Base-by-base conservation (phyloP, 768 basidiomycete species). In the Lentinula sp. region DNA sequence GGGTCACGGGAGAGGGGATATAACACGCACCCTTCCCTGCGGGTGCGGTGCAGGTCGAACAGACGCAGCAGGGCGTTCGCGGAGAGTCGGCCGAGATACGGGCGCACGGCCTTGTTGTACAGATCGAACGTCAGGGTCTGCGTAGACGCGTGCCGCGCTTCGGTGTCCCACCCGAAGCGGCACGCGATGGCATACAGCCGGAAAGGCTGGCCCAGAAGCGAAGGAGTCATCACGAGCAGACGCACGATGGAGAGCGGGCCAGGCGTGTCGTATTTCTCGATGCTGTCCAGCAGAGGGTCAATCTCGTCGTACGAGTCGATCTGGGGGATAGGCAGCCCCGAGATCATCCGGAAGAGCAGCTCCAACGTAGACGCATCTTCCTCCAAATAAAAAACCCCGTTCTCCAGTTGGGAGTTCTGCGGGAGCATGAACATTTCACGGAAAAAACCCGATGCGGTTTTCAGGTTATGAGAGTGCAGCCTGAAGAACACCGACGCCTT, bases 231-330 rank as follows among this genome's bases (percentile, higher is more conserved):
- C 57, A 83, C 73, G n/a, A 83, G 76, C 37, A 84, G 79, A 42
- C 84, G 84, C 54, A 87, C 70, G 64, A 87, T 79, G 6, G 84
- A 85, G 61, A 77, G 73, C 1, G 86, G 84, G 0, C 86, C 87
- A 0, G 82, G 79, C 83, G 86, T 88, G 39, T 87, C 86, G 68
- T 88, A 88, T 66, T 86, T 87, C 66, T 88, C 85, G 0, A 85
- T 81, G 0, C 85, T 84, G 58, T 79, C 84, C 12, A 88, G 71
- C n/a, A 88, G 66, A 3, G 77, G 70, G 59, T 88, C 86, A 57
- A 88, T 71, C 36, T 71, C 62, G 64, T 86, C 85, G 67, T 81
- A 83, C 0, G 81, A 78, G 37, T 74, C 72, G 28, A 85, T 71
- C 3, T 72, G 69, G 13, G 78, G 73, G 15, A 88, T 76, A 0